phyloP scores from a whole-genome alignment of 2,329 filamentous ascomycete species.

The Rutstroemia sp. region DNA sequence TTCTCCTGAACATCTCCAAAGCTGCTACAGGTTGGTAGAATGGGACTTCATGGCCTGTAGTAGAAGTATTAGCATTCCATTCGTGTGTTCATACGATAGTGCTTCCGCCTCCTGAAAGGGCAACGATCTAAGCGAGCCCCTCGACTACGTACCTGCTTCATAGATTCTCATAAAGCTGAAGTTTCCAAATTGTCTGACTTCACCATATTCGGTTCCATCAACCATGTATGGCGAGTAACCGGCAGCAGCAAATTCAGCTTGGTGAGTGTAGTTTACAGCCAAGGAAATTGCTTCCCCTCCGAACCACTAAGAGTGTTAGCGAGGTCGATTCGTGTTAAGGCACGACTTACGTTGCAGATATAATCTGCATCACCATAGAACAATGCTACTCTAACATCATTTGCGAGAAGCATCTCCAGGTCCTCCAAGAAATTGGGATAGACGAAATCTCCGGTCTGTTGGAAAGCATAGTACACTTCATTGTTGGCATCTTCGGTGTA shows the following conservation, averaged over 20 bases:
- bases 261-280: constrained; percentile 37
- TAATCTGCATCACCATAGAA: constrained; percentile 47
- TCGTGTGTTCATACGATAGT: not conserved
- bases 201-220: constrained; percentile 46
- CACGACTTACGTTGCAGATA: constrained; percentile 17
- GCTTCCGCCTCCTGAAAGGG: too few species aligned
- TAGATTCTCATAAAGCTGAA: constrained; percentile 25
- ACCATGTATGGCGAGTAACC: constrained; percentile 51
- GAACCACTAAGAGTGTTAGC: constrained; percentile 30
- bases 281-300: constrained; percentile 52
- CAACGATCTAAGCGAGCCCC: too few species aligned
- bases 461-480: constrained; percentile 39
- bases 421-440: constrained; percentile 49
- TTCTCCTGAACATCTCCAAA: constrained; percentile 26
- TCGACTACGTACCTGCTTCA: constrained; percentile 13
- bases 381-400: constrained; percentile 42
- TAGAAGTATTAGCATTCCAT: not conserved
- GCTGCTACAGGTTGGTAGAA: constrained; percentile 22
- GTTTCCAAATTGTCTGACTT: constrained; percentile 53
- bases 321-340: not conserved
- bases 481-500: constrained; percentile 20
- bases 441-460: constrained; percentile 48
- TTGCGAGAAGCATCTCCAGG: constrained; percentile 38
- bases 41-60: constrained; percentile 20
- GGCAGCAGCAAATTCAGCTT: constrained; percentile 42